Conservation (phyloP, 1,284 basidiomycete genomes). For the Pisolithus thermaeus region DNA sequence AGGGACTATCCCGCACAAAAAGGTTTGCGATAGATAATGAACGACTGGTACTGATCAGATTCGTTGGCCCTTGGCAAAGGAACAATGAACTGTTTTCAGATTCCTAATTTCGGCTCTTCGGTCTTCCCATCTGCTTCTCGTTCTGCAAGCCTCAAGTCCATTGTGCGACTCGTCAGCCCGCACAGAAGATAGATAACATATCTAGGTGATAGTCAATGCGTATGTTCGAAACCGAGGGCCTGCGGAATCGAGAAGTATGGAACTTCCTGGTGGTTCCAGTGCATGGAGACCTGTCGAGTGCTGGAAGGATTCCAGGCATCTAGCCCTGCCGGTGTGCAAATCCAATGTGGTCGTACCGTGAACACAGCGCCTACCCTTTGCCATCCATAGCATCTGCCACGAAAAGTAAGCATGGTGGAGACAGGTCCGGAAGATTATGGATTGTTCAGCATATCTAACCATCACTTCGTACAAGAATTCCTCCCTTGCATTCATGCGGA, state of each 20-base stretch:
- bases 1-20: too few species aligned
- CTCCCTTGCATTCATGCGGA: slow-evolving; percentile 54
- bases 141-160: too few species aligned
- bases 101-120: too few species aligned
- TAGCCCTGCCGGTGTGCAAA: slow-evolving; percentile 53
- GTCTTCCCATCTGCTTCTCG: too few species aligned
- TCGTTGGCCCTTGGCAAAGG: too few species aligned
- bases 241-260: slow-evolving; percentile 85
- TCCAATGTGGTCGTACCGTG: neutral
- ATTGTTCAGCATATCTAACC: slow-evolving; percentile 67
- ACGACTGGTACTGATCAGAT: too few species aligned
- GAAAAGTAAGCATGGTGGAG: slow-evolving; percentile 78
- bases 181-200: too few species aligned
- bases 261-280: slow-evolving; percentile 97
- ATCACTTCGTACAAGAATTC: slow-evolving; percentile 70
- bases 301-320: slow-evolving; percentile 80
- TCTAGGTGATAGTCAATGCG: too few species aligned
- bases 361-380: slow-evolving; percentile 51
- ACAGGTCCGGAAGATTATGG: slow-evolving; percentile 84
- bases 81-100: too few species aligned
- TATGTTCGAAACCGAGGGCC: too few species aligned
- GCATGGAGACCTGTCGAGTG: slow-evolving; percentile 78
- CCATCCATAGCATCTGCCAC: slow-evolving; percentile 65
- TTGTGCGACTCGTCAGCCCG: too few species aligned
- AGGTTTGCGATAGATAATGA: too few species aligned